Base-by-base conservation (phyloP, 2,329 filamentous ascomycete species). In the Myriosclerotinia curreyana region DNA sequence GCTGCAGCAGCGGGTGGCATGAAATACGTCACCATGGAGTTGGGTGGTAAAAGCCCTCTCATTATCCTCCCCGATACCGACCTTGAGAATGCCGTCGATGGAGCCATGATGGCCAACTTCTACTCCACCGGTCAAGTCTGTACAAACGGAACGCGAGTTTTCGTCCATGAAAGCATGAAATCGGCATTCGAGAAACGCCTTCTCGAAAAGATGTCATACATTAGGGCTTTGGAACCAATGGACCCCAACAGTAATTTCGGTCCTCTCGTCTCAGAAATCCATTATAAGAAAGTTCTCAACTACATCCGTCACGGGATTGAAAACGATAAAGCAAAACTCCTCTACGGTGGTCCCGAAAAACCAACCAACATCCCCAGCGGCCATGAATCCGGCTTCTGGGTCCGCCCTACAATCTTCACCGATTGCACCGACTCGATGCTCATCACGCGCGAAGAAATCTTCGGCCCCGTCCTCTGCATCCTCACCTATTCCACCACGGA, bases 91-190 rank as follows among this genome's bases (percentile, higher is more conserved):
- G 92, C 92, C n/a, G 92, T 91, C 42, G 88, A 96, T 72, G 89
- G 91, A 38, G 92, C 91, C 68, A 93, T 96, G 89, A 91, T 96
- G 81, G 92, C 92, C 71, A 96, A 96, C 77, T 96, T 96, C 79
- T 96, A 90, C 81, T 92, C 89, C 69, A 90, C 90, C 0, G 92
- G 92, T 38, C 92, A 96, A 77, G 92, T 96, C 59, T 96, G 92
- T 82, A 96, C 92, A 59, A 96, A 96, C 75, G 92, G 92, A 58
- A 96, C 92, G 1, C 83, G 92, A 14, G 92, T 96, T 42, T 96
- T 96, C 74, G 83, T 96, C 3, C 91, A 89, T 0, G 78, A 81
- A 42, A 74, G 77, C 46, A 81, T 92, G 75, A 86, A 92, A 74
- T 64, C 77, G 17, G 80, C 79, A 0, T 93, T 96, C 69, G 91